A percentile compares a stretch with the other conserved stretches of the same genome.
These are phyloP conservation scores for Lepidium sativum DNA, from an alignment of 345 rosid species.

Conservation along the genomic window DNA sequence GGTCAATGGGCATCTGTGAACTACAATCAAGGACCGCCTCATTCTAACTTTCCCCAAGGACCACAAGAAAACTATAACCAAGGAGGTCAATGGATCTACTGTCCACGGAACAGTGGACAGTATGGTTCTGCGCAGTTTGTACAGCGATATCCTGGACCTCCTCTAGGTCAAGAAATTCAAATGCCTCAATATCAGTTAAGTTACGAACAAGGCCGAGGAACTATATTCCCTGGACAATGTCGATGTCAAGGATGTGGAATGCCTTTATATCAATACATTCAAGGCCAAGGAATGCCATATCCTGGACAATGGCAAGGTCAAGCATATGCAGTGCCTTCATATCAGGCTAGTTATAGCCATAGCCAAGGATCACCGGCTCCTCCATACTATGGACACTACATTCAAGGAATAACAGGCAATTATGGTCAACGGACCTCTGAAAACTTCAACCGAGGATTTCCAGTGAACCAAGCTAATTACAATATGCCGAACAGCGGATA, in stretches of 20 bases:
- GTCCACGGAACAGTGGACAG: conserved; percentile 11
- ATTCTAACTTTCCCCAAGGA: conserved; percentile 15
- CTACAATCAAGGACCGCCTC: conserved; percentile 26
- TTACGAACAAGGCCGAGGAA: conserved; percentile 13
- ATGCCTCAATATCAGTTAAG: conserved; percentile 10
- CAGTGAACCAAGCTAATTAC: conserved; percentile 27
- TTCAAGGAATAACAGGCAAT: conserved; percentile 24
- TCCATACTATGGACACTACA: conserved; percentile 24
- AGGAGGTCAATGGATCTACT: conserved; percentile 30
- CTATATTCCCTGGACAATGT: conserved; percentile 20
- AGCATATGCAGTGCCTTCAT: conserved; percentile 5
- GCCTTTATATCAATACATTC: conserved; percentile 20
- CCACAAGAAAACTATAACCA: conserved; percentile 27
- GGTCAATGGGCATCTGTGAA: conserved; percentile 30
- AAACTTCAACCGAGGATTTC: conserved; percentile 24
- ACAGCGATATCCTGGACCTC: not conserved
- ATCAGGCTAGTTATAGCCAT: conserved; percentile 37
- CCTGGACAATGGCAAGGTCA: conserved; percentile 28
- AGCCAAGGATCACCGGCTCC: conserved; percentile 31
- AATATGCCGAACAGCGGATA: conserved; percentile 22
- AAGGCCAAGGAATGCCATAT: conserved; percentile 5
- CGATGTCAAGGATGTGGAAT: conserved; percentile 28
- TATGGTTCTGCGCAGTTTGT: conserved; percentile 11
- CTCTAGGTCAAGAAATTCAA: conserved; percentile 1
- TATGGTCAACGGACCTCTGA: conserved; percentile 26